These are phyloP conservation scores for Penicillium sp. DNA, from an alignment of 2,329 filamentous ascomycete genomes.

Conservation along the genomic window DNA sequence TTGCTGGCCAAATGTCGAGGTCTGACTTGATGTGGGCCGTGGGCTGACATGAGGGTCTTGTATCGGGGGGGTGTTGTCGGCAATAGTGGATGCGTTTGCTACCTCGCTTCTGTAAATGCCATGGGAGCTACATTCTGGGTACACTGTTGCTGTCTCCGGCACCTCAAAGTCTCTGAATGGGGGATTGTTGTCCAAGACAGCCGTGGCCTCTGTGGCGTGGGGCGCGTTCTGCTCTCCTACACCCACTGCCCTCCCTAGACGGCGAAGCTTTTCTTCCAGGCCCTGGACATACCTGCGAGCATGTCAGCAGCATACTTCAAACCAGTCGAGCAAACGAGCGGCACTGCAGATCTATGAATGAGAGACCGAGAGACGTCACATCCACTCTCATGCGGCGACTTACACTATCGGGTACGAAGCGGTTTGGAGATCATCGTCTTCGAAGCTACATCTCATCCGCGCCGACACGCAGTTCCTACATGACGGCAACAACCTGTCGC, in stretches of 20 bases:
- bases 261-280: background rate
- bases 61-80: background rate
- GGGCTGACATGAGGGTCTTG: background rate
- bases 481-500: slow-evolving; percentile 34
- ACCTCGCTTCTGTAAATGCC: background rate
- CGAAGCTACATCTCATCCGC: slow-evolving; percentile 36
- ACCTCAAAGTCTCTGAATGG: background rate
- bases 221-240: background rate
- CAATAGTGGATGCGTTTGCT: background rate
- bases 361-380: background rate
- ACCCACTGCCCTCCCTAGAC: background rate
- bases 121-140: background rate
- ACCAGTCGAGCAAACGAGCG: background rate
- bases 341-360: background rate
- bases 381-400: slow-evolving; percentile 9
- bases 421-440: slow-evolving; percentile 33
- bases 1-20: slow-evolving; percentile 27
- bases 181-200: background rate
- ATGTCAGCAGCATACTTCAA: background rate
- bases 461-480: slow-evolving; percentile 36
- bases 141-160: background rate
- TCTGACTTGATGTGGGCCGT: slow-evolving; percentile 1
- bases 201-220: background rate
- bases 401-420: slow-evolving; percentile 38
- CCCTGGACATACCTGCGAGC: background rate